Percentiles rank a stretch among this genome's conserved stretches.
Evolutionary conservation across 2,329 filamentous ascomycete genomes (phyloP).

Genomic region (Aspergillus sojae): DNA sequence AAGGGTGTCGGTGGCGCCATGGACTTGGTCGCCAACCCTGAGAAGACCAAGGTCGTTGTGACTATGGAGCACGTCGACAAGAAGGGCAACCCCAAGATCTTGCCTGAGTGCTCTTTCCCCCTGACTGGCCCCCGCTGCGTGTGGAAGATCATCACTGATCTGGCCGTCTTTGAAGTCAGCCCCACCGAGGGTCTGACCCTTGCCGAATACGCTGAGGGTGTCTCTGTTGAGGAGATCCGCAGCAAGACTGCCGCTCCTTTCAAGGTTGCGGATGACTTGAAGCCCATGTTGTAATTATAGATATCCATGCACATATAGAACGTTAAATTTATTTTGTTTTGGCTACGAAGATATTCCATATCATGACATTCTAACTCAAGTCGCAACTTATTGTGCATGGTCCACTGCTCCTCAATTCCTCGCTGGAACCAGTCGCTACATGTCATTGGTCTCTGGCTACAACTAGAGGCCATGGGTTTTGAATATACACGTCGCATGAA

Average conservation of each 20-base stretch:
- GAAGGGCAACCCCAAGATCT: slow-evolving; percentile 69
- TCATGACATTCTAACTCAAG: background rate
- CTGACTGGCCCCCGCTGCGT: slow-evolving; percentile 68
- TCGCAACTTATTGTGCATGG: background rate
- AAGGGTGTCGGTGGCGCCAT: slow-evolving; percentile 85
- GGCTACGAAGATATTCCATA: background rate
- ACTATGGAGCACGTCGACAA: slow-evolving; percentile 72
- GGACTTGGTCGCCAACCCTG: slow-evolving; percentile 74
- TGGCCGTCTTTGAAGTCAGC: slow-evolving; percentile 76
- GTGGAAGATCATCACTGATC: slow-evolving; percentile 72
- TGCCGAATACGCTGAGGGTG: slow-evolving; percentile 71
- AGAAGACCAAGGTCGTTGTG: slow-evolving; percentile 72
- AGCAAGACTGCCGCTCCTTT: slow-evolving; percentile 73
- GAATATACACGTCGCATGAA: no score
- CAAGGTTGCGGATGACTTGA: slow-evolving; percentile 61
- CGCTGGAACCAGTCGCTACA: no score
- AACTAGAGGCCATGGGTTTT: no score
- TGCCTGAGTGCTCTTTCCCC: slow-evolving; percentile 63
- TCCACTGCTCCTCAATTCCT: no score
- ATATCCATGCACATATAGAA: slow-evolving; percentile 11
- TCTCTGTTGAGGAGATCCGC: slow-evolving; percentile 69
- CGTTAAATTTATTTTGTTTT: slow-evolving; percentile 1
- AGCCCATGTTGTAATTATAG: slow-evolving; percentile 48
- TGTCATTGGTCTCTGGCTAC: no score
- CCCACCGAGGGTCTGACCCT: slow-evolving; percentile 56